Evolutionary conservation across 2,329 filamentous ascomycete genomes (phyloP), one percentile per base, ranked within the genome.

Genomic region (Trichothecium roseum): DNA sequence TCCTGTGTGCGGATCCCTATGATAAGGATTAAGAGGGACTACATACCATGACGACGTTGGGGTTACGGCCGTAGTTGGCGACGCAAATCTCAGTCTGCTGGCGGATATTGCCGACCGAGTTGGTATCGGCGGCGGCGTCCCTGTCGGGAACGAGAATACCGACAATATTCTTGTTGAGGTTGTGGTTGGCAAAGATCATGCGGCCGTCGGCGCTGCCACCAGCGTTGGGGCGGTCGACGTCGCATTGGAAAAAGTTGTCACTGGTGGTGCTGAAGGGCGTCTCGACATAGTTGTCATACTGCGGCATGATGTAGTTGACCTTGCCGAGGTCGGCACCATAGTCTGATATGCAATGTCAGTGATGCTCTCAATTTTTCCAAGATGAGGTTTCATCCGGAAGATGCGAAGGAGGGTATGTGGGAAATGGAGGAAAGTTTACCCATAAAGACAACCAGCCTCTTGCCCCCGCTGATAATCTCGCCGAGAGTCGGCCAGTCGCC

Each of bases 401-500:
- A n/a, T n/a, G n/a, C n/a, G n/a, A n/a, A n/a, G n/a, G n/a, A n/a
- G n/a, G n/a, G n/a, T n/a, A n/a, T n/a, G n/a, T n/a, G n/a, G n/a
- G n/a, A n/a, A n/a, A n/a, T n/a, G n/a, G 5, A 5, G 20, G 14
- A 8, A 18, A 6, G 46, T 53, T 26, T 60, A 53, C 78, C 76
- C 47, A 85, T 71, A 43, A 84, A 85, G 17, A 76, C 71, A 35
- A 85, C 58, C 2, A 85, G 59, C 8, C 80, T 67, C 13, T 67
- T 79, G 32, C 67, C 67, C 26, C 63, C 60, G 15, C 65, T 57
- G 45, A 85, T 83, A 42, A 86, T 54, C 10, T 66, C 55, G 43
- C 76, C 68, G 15, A 85, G 60, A 0, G 80, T 84, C 57, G 81
- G 81, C 81, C 83, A 62, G 45, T 65, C 68, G 38, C 67, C 47